Evolutionary conservation across 352 stramenopile species (phyloP).

Genomic region (Chrysophaeum taylorii): DNA sequence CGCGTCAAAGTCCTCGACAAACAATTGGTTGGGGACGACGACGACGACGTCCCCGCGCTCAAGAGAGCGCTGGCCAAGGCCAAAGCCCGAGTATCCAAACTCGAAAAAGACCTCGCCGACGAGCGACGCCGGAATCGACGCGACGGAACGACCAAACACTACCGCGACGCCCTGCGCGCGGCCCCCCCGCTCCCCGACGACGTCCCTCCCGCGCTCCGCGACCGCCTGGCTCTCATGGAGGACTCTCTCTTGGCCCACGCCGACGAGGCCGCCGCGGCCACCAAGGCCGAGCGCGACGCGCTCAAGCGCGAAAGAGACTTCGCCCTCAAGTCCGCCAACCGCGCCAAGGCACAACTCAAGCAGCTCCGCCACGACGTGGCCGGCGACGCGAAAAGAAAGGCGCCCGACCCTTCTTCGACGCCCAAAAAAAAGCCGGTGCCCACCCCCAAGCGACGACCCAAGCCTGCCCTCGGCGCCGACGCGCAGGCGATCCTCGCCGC

Average conservation of each 20-base stretch:
- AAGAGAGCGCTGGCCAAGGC: not conserved
- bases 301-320: not conserved
- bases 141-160: not conserved
- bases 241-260: not conserved
- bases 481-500: no score
- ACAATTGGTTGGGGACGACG: not conserved
- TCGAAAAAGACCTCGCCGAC: not conserved
- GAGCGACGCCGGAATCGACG: not conserved
- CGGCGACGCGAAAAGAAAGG: no score
- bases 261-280: not conserved
- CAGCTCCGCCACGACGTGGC: no score
- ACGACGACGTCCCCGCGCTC: not conserved
- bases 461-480: no score
- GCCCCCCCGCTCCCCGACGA: not conserved
- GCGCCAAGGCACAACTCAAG: no score
- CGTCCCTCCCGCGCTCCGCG: not conserved
- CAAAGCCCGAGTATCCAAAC: not conserved
- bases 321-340: no score
- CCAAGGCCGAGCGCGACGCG: not conserved
- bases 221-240: constrained; percentile 3
- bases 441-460: no score
- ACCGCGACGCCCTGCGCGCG: not conserved
- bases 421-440: no score
- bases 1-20: constrained; percentile 52
- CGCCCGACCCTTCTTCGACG: no score